A percentile compares a stretch with the other conserved stretches of the same genome.
Conservation (phyloP, 345 rosid genomes). For the Eucalyptus grandis region DNA sequence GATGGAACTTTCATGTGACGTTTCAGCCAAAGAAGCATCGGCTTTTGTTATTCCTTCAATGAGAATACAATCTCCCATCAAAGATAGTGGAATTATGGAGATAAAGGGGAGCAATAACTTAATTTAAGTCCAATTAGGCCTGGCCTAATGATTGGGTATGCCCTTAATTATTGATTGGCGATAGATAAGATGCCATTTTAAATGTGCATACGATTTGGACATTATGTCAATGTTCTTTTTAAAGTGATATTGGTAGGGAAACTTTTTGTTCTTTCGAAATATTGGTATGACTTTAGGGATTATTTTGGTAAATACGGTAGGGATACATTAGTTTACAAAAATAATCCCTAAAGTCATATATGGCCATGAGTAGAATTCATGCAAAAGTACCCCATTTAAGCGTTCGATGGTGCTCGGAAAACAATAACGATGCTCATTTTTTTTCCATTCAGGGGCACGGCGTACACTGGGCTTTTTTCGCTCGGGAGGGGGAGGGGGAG, state of each 20-base stretch:
- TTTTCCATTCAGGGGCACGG: neutral
- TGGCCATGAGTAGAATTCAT: neutral
- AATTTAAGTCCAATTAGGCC: neutral
- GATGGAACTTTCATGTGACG: neutral
- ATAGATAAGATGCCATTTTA: neutral
- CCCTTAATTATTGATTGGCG: neutral
- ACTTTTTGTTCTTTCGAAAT: neutral
- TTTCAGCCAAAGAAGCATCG: neutral
- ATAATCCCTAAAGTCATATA: neutral
- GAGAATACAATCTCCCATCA: neutral
- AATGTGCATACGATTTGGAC: neutral
- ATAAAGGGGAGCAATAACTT: neutral
- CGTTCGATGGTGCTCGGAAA: neutral
- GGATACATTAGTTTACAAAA: neutral
- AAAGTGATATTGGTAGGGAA: neutral
- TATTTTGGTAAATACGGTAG: neutral
- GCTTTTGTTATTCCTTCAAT: neutral
- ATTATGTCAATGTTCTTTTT: neutral
- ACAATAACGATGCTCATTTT: neutral
- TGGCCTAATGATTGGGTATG: neutral
- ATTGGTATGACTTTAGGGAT: neutral
- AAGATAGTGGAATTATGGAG: neutral
- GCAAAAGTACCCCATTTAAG: neutral
- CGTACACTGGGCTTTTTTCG: neutral
- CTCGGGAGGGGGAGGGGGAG: neutral